These are phyloP conservation scores for Alternaria sp. DNA, from an alignment of 2,329 filamentous ascomycete genomes.

Conservation along the genomic window DNA sequence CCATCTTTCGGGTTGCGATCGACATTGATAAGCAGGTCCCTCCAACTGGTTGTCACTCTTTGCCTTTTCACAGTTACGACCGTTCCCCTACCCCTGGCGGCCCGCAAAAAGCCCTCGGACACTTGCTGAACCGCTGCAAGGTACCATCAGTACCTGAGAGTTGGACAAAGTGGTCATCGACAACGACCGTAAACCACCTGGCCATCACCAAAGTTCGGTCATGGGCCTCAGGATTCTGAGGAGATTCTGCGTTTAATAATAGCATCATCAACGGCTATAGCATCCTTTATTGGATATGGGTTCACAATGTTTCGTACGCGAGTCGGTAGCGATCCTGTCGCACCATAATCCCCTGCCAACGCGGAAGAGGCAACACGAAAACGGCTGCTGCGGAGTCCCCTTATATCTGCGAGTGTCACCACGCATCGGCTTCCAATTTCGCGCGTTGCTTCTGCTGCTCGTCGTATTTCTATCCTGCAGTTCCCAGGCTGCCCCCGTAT, in stretches of 20 bases:
- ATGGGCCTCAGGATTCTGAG: slow-evolving; percentile 30
- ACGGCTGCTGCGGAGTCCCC: slow-evolving; percentile 28
- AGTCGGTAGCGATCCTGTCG: slow-evolving; percentile 40
- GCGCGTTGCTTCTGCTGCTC: slow-evolving; percentile 37
- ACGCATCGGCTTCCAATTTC: slow-evolving; percentile 14
- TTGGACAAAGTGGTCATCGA: slow-evolving; percentile 2
- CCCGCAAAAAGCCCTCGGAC: slow-evolving; percentile 19
- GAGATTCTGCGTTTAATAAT: slow-evolving; percentile 28
- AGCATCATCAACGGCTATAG: slow-evolving; percentile 14
- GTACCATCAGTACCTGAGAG: slow-evolving; percentile 21
- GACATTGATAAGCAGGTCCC: slow-evolving; percentile 23
- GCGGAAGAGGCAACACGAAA: slow-evolving; percentile 30
- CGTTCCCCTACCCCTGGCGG: slow-evolving; percentile 14
- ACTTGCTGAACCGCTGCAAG: slow-evolving; percentile 27
- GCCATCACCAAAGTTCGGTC: slow-evolving; percentile 16
- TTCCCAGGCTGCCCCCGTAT: slow-evolving; percentile 37
- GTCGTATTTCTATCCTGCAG: slow-evolving; percentile 35
- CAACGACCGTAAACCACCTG: background rate
- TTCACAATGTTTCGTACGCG: slow-evolving; percentile 26
- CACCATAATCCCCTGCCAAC: slow-evolving; percentile 42
- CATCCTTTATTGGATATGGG: slow-evolving; percentile 27
- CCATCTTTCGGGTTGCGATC: slow-evolving; percentile 32
- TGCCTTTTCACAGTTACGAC: slow-evolving; percentile 22
- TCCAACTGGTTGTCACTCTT: slow-evolving; percentile 36
- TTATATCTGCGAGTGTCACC: slow-evolving; percentile 27